Evolutionary conservation across 2,329 filamentous ascomycete genomes (phyloP), one percentile per base, ranked within the genome.

Genomic region (Claviceps cyperi): DNA sequence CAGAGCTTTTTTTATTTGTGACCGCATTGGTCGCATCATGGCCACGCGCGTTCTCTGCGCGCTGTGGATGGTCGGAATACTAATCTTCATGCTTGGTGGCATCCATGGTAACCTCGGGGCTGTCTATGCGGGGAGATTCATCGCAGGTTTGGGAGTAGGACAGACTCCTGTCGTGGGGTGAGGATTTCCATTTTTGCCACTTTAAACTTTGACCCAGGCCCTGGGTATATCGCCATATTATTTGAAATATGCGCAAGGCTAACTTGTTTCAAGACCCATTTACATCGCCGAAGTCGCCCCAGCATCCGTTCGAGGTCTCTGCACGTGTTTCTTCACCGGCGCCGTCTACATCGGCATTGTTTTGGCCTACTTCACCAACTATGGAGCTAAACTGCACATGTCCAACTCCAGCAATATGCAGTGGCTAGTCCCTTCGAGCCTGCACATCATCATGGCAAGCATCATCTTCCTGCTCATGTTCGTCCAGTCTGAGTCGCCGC

Each of bases 401-500:
- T 63, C 66, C 21, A 67, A 71, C 47, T 57, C 62, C n/a, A 69
- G 67, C 2, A 65, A 69, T 51, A 68, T 69, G 49, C 70, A 73
- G 54, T 80, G 76, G 76, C 73, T 84, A 43, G 76, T 87, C 0
- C 85, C 86, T 0, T 87, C 83, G 41, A 81, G 79, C 56, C 70
- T 90, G 51, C 85, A 91, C 61, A 71, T 91, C 63, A 88, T 88
- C 60, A 88, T 90, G 59, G 81, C 84, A 2, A 77, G 77, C 4
- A 66, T 90, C 53, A 87, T 89, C 60, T 76, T 86, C 59, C 57
- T 78, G 50, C 71, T 89, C 14, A 84, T 79, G 11, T 82, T 86
- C 62, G 75, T 84, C 57, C 77, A 83, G 54, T 73, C 72, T 50
- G 84, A 88, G 62, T 86, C 83, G 0, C 84, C 84, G 0, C 79